These are phyloP conservation scores for Penicillium sp. DNA, from an alignment of 2,329 filamentous ascomycete genomes.

Conservation along the genomic window DNA sequence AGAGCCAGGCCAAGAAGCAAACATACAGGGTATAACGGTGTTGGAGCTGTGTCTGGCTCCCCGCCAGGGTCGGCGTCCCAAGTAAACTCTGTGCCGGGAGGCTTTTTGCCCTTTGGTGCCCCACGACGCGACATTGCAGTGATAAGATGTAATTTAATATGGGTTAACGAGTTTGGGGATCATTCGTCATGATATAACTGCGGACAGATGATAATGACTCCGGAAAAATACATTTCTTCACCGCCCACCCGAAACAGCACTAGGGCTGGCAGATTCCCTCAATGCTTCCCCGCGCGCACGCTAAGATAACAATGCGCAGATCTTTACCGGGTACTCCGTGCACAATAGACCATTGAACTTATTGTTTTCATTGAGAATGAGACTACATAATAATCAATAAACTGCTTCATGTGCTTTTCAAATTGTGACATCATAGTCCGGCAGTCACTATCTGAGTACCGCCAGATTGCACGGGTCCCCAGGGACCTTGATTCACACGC, in stretches of 20 bases:
- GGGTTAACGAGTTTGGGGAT: not conserved
- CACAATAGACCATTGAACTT: not conserved
- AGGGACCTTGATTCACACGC: slow-evolving; percentile 43
- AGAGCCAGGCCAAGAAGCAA: slow-evolving; percentile 11
- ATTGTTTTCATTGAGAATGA: not conserved
- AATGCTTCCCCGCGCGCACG: slow-evolving; percentile 9
- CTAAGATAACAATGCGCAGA: slow-evolving; percentile 18
- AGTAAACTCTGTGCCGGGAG: slow-evolving; percentile 42
- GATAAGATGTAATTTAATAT: not conserved
- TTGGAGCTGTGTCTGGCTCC: slow-evolving; percentile 44
- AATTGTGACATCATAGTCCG: slow-evolving; percentile 25
- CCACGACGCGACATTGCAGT: slow-evolving; percentile 38
- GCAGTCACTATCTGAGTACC: slow-evolving; percentile 37
- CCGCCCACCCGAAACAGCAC: slow-evolving; percentile 15
- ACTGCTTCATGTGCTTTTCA: not conserved
- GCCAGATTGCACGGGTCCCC: slow-evolving; percentile 35
- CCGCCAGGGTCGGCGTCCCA: slow-evolving; percentile 42
- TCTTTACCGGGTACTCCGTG: slow-evolving; percentile 2
- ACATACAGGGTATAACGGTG: slow-evolving; percentile 48
- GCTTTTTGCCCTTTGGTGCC: slow-evolving; percentile 37
- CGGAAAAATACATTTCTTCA: slow-evolving; percentile 21
- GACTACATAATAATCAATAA: not conserved
- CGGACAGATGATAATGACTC: slow-evolving; percentile 3
- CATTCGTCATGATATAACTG: not conserved
- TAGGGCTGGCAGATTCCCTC: slow-evolving; percentile 10